These are phyloP conservation scores for Cyclotella sp. DNA, from an alignment of 108 stramenopile species.

Conservation along the genomic window DNA sequence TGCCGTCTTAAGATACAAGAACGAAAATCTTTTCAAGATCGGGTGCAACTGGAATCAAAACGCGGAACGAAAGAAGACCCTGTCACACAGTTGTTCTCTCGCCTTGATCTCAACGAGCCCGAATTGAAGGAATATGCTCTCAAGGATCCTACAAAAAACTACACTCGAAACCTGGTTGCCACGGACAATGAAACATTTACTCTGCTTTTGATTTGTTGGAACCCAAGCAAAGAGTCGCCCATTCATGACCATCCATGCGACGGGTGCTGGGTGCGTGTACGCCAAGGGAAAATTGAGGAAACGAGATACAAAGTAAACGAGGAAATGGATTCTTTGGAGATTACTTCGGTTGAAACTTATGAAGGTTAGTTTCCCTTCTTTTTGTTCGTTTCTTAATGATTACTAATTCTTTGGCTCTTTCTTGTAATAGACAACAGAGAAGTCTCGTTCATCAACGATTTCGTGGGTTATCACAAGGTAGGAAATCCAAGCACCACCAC, in stretches of 20 bases:
- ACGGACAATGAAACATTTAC: slow-evolving; percentile 85
- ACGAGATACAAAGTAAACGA: slow-evolving; percentile 58
- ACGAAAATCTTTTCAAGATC: slow-evolving; percentile 21
- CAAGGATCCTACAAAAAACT: slow-evolving; percentile 58
- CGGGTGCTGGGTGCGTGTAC: slow-evolving; percentile 87
- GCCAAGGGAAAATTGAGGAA: slow-evolving; percentile 70
- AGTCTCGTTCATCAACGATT: slow-evolving; percentile 82
- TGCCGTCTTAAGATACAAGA: slow-evolving; percentile 10
- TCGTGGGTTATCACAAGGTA: slow-evolving; percentile 85
- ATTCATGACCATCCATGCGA: slow-evolving; percentile 90
- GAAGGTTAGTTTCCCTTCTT: slow-evolving; percentile 27
- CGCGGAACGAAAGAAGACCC: slow-evolving; percentile 36
- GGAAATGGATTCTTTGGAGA: slow-evolving; percentile 33
- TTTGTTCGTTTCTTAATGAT: slow-evolving; percentile 7
- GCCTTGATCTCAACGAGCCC: slow-evolving; percentile 39
- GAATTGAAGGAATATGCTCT: slow-evolving; percentile 62
- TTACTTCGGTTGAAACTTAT: slow-evolving; percentile 51
- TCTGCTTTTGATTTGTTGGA: slow-evolving; percentile 92
- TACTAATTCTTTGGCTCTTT: background rate
- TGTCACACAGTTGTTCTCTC: slow-evolving; percentile 38
- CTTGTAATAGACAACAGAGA: slow-evolving; percentile 38
- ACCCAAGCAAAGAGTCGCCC: slow-evolving; percentile 69
- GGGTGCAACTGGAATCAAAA: slow-evolving; percentile 1
- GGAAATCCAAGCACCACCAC: slow-evolving; percentile 54
- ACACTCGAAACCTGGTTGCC: slow-evolving; percentile 87